Evolutionary conservation across 1,284 basidiomycete species (phyloP).

Genomic region (Tylopilus sp.): DNA sequence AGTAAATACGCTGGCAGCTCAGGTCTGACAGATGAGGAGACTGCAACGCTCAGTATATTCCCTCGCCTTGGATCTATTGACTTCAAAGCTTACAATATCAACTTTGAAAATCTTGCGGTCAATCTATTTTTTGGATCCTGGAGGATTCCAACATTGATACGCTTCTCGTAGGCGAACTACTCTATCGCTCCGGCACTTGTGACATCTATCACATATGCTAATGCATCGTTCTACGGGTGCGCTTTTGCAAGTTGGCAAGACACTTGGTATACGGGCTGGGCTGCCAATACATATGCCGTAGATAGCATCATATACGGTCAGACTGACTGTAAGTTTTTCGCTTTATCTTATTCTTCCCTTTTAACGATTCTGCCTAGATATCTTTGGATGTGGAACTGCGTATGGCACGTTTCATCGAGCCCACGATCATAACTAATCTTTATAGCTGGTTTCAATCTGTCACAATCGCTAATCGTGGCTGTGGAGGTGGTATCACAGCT

Average conservation of each 20-base stretch:
- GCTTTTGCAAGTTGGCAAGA: slow-evolving; percentile 73
- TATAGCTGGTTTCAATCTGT: slow-evolving; percentile 70
- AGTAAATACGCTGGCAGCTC: slow-evolving; percentile 51
- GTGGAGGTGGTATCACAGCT: slow-evolving; percentile 70
- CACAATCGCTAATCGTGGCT: slow-evolving; percentile 69
- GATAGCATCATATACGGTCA: slow-evolving; percentile 73
- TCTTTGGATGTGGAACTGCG: slow-evolving; percentile 70
- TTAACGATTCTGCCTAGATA: slow-evolving; percentile 47
- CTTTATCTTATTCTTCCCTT: slow-evolving; percentile 20
- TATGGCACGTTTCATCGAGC: slow-evolving; percentile 40
- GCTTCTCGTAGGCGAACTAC: slow-evolving; percentile 59
- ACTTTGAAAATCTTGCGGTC: slow-evolving; percentile 75
- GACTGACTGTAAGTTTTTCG: slow-evolving; percentile 64
- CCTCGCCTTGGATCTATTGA: slow-evolving; percentile 64
- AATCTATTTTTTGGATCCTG: slow-evolving; percentile 25
- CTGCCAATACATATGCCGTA: slow-evolving; percentile 68
- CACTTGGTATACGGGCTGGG: slow-evolving; percentile 73
- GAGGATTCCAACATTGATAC: not conserved
- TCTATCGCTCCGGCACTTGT: slow-evolving; percentile 70
- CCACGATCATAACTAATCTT: slow-evolving; percentile 20
- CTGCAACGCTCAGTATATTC: slow-evolving; percentile 64
- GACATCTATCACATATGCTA: slow-evolving; percentile 69
- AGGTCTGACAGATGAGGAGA: slow-evolving; percentile 63
- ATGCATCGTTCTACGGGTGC: slow-evolving; percentile 77
- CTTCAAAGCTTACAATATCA: slow-evolving; percentile 75